These are phyloP conservation scores for Bolboschoenus planiculmis DNA, from an alignment of 176 grass and related monocot genomes.

Conservation along the genomic window DNA sequence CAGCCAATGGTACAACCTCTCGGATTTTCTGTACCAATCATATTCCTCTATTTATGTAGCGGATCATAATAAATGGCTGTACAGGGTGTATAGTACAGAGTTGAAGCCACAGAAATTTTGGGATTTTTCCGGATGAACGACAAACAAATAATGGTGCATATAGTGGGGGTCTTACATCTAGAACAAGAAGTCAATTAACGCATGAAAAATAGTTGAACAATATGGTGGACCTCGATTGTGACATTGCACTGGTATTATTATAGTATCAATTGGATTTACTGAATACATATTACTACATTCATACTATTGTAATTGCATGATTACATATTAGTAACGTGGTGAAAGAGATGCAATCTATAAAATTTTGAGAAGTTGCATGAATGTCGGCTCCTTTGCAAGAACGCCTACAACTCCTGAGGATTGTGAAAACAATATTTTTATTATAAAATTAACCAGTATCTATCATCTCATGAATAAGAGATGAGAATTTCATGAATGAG, in stretches of 20 bases:
- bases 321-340: background rate
- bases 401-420: background rate
- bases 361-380: background rate
- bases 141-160: background rate
- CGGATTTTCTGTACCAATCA: background rate
- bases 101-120: background rate
- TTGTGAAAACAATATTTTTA: background rate
- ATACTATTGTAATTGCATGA: background rate
- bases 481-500: background rate
- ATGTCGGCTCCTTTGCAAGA: background rate
- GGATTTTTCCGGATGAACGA: background rate
- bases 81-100: background rate
- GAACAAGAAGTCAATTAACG: background rate
- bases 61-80: background rate
- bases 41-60: background rate
- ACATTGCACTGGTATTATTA: background rate
- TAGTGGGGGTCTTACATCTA: background rate
- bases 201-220: background rate
- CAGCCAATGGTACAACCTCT: background rate
- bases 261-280: background rate
- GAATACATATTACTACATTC: background rate
- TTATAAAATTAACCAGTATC: background rate
- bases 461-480: background rate
- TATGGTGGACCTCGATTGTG: background rate
- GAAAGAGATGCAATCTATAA: background rate